Evolutionary conservation across 208 protist species (phyloP), one percentile per base, ranked within the genome.

Genomic region (Herpetomonas samuelpessoai): DNA sequence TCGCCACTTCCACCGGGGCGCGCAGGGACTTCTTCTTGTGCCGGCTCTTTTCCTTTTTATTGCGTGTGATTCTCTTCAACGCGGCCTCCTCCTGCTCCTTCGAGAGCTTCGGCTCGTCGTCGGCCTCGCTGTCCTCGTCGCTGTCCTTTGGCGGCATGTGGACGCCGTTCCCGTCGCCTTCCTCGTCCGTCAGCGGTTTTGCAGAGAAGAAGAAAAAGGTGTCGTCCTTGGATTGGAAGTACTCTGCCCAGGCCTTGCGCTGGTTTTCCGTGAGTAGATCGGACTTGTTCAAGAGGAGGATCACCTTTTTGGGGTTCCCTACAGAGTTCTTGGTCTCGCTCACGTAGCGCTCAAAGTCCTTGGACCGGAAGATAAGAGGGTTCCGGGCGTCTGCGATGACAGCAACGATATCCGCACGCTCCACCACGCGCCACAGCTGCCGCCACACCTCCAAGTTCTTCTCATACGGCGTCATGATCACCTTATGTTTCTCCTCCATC

Each of bases 401-500:
- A 4, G 97, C 58, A 4, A 98, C 75, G 9, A 99, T 55, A 65
- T 99, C 88, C 7, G 83, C 86, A 22, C 96, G 88, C 83, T 99
- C 98, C 28, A 98, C 79, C 31, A 99, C 98, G 24, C 98, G 88
- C 98, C 98, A 99, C 30, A 99, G 84, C 81, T 99, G 98, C 28
- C 98, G 83, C 98, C 98, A 99, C 21, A 99, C 96, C 73, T 99
- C 97, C 7, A 99, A 49, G 77, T 99, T 99, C 68, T 98, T 98
- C 83, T 99, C 98, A 66, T 98, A 99, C 24, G 98, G 98, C 26
- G 98, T 99, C 57, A 99, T 68, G 27, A 94, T 48, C 6, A 98
- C 62, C 62, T 93, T 76, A 57, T 98, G 81, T 44, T 97, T 70
- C 66, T 99, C 90, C 69, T 99, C 97, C 25, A 99, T 30, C 48